Percentiles rank a stretch among this genome's conserved stretches.
These are phyloP conservation scores for Pseudogymnoascus verrucosus DNA, from an alignment of 2,329 filamentous ascomycete species.

Conservation along the genomic window DNA sequence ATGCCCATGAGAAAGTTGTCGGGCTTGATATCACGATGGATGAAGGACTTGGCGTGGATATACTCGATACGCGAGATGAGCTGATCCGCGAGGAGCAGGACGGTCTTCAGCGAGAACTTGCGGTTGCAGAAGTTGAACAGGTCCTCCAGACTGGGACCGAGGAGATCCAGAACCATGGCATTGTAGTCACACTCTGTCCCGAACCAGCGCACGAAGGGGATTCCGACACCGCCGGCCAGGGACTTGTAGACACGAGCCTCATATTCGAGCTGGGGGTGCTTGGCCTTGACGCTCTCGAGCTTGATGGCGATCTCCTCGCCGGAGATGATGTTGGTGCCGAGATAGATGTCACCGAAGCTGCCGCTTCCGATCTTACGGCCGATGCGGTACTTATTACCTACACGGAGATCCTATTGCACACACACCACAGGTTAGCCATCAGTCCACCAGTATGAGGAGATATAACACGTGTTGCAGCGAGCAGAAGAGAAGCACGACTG, in stretches of 20 bases:
- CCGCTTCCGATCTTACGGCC: constrained; percentile 98
- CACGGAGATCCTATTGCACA: constrained; percentile 76
- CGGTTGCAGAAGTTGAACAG: constrained; percentile 99
- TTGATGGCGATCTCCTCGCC: constrained; percentile 99
- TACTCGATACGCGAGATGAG: constrained; percentile 99
- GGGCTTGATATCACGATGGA: constrained; percentile 99
- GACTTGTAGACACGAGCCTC: constrained; percentile 89
- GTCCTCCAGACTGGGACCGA: constrained; percentile 92
- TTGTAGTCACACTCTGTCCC: constrained; percentile 99
- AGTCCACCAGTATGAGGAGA: neutral
- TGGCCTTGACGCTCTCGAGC: constrained; percentile 98
- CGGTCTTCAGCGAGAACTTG: constrained; percentile 98
- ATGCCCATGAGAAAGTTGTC: constrained; percentile 99
- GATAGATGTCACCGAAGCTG: constrained; percentile 96
- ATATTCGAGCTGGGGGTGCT: constrained; percentile 98
- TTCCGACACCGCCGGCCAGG: constrained; percentile 92
- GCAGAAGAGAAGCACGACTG: neutral
- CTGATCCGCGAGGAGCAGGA: constrained; percentile 91
- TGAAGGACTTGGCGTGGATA: constrained; percentile 99
- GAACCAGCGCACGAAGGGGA: constrained; percentile 99
- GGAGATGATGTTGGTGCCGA: constrained; percentile 99
- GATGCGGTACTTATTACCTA: constrained; percentile 99
- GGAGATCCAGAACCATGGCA: constrained; percentile 96
- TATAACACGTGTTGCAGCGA: neutral
- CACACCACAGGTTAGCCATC: neutral